Evolutionary conservation across 495 filamentous ascomycete genomes (phyloP).

Genomic region (Sordaria brevicollis): DNA sequence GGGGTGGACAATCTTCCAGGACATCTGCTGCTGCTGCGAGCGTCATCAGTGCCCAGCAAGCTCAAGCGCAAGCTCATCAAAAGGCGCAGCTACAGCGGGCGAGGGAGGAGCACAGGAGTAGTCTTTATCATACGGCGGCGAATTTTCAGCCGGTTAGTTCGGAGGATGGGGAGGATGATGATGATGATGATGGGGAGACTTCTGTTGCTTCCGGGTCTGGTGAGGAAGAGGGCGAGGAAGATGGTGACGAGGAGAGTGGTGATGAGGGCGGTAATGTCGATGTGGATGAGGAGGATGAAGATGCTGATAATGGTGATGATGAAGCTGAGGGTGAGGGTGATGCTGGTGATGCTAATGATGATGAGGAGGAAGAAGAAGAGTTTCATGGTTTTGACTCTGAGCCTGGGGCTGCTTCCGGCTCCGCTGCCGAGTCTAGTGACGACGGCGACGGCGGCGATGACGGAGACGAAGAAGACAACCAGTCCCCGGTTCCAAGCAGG

Average conservation of each 20-base stretch:
- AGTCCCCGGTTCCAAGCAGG: neutral
- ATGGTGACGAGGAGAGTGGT: neutral
- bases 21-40: too few species aligned
- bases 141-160: neutral
- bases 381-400: neutral
- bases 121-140: constrained; percentile 1
- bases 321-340: neutral
- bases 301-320: neutral
- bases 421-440: neutral
- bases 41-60: too few species aligned
- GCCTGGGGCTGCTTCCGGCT: neutral
- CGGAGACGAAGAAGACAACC: neutral
- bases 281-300: neutral
- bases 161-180: neutral
- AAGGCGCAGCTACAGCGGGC: neutral
- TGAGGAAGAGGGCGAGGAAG: neutral
- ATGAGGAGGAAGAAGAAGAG: neutral
- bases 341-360: constrained; percentile 8
- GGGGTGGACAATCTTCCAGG: too few species aligned
- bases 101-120: neutral
- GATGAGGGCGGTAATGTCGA: constrained; percentile 10
- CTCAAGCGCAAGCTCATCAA: neutral
- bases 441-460: neutral
- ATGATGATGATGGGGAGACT: neutral
- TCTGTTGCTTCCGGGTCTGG: constrained; percentile 1